These are phyloP conservation scores for Leccinum rimulosum DNA, from an alignment of 768 basidiomycete genomes.

Conservation along the genomic window DNA sequence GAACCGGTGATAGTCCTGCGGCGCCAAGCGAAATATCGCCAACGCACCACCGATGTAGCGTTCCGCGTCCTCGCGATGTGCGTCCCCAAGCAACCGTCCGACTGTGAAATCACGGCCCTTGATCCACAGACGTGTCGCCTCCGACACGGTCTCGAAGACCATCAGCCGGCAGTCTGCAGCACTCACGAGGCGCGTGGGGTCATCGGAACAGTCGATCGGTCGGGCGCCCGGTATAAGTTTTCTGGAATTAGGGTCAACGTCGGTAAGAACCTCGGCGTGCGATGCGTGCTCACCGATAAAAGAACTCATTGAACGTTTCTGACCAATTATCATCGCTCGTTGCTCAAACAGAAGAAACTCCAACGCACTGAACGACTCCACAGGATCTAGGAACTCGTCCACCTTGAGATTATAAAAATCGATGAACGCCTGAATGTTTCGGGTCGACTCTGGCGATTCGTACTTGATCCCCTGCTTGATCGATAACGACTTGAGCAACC, in stretches of 20 bases:
- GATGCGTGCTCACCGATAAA: constrained; percentile 55
- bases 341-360: not conserved
- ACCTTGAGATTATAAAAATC: constrained; percentile 85
- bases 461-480: constrained; percentile 95
- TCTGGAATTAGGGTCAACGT: constrained; percentile 35
- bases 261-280: not conserved
- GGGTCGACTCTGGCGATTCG: constrained; percentile 78
- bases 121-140: constrained; percentile 93
- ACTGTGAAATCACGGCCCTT: constrained; percentile 94
- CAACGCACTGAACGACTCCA: constrained; percentile 78
- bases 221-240: constrained; percentile 85
- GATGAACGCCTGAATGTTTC: constrained; percentile 85
- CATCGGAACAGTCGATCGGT: constrained; percentile 66
- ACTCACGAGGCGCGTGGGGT: constrained; percentile 78
- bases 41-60: constrained; percentile 79
- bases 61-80: constrained; percentile 65
- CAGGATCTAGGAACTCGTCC: constrained; percentile 78
- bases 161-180: constrained; percentile 97
- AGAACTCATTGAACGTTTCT: constrained; percentile 95
- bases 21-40: constrained; percentile 88
- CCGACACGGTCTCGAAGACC: constrained; percentile 82
- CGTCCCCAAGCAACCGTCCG: constrained; percentile 72
- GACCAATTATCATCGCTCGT: not conserved
- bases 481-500: constrained; percentile 84
- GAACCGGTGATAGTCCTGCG: constrained; percentile 96